phyloP scores from a whole-genome alignment of 2,329 filamentous ascomycete species.

The Helminthosporium solani region DNA sequence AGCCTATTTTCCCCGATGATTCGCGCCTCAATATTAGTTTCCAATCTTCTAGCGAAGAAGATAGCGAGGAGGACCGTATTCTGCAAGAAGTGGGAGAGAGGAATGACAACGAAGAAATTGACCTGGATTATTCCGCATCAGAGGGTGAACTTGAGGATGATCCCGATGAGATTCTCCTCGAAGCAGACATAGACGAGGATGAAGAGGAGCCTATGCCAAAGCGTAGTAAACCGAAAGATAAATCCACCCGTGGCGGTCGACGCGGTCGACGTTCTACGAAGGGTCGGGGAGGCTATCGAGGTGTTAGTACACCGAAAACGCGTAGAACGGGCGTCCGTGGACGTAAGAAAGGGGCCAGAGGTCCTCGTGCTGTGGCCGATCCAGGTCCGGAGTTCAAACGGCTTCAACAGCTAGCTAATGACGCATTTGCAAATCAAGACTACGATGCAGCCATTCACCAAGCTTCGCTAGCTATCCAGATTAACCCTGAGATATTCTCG shows the following conservation, averaged over 20 bases:
- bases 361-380: constrained; percentile 60
- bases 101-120: constrained; percentile 31
- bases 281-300: constrained; percentile 24
- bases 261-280: constrained; percentile 29
- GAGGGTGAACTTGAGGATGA: constrained; percentile 33
- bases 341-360: constrained; percentile 37
- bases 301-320: constrained; percentile 20
- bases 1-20: constrained; percentile 23
- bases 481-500: constrained; percentile 63
- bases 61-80: constrained; percentile 33
- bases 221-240: constrained; percentile 17
- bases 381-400: constrained; percentile 71
- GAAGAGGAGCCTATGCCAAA: constrained; percentile 22
- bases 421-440: constrained; percentile 64
- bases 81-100: constrained; percentile 28
- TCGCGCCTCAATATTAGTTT: constrained; percentile 22
- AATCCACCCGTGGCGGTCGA: constrained; percentile 19
- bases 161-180: constrained; percentile 33
- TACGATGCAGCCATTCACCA: constrained; percentile 51
- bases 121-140: constrained; percentile 38
- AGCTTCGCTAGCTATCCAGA: constrained; percentile 37
- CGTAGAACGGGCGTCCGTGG: constrained; percentile 26
- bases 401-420: constrained; percentile 65
- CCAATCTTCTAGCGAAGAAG: constrained; percentile 29
- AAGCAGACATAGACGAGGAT: constrained; percentile 30